Conservation (phyloP, 202 grass and related monocot genomes). For the Alloteropsis angusta region DNA sequence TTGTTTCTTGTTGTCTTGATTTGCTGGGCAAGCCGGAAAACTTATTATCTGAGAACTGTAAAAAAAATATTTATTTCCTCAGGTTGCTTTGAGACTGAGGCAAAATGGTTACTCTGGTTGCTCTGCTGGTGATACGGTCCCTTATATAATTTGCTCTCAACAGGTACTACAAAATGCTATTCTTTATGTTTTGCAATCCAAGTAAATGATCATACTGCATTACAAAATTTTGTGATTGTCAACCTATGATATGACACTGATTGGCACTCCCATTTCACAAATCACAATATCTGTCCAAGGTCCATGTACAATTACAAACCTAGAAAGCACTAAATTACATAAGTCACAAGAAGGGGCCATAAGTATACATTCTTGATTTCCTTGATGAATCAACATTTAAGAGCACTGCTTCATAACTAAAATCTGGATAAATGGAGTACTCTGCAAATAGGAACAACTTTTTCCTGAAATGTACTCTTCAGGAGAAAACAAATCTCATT, state of each 20-base stretch:
- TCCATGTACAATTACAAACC: neutral
- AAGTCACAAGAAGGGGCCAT: neutral
- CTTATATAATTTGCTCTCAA: constrained; percentile 86
- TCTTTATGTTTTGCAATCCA: constrained; percentile 14
- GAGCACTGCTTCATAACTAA: neutral
- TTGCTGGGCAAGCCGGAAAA: neutral
- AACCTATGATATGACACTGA: constrained; percentile 2
- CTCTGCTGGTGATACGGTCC: constrained; percentile 80
- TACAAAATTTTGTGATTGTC: neutral
- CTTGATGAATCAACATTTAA: neutral
- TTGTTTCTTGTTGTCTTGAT: constrained; percentile 11
- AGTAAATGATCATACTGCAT: neutral
- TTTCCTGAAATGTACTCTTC: constrained; percentile 7
- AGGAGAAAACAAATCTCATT: neutral
- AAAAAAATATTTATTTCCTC: constrained; percentile 19
- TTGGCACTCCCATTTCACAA: neutral
- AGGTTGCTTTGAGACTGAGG: constrained; percentile 91
- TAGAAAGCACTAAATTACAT: neutral
- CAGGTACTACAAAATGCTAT: constrained; percentile 39
- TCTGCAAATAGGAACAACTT: neutral
- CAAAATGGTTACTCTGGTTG: constrained; percentile 85
- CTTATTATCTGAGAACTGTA: neutral
- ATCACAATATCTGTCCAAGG: neutral
- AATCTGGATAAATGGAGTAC: neutral
- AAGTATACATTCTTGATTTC: neutral